A percentile compares a stretch with the other conserved stretches of the same genome.
phyloP scores from a whole-genome alignment of 2,329 filamentous ascomycete species.

The Tolypocladium amazonense region DNA sequence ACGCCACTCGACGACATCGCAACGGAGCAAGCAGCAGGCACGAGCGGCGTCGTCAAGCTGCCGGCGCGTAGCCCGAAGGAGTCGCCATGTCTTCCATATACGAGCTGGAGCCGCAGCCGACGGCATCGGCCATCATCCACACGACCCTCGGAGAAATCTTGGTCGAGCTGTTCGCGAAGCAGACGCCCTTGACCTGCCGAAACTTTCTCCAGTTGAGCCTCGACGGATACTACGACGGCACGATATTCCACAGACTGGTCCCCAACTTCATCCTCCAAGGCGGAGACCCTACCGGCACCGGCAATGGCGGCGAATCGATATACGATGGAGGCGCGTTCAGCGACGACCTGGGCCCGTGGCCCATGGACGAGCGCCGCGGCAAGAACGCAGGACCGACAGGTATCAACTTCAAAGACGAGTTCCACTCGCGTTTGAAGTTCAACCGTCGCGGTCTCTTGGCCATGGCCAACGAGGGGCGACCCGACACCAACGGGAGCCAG shows the following conservation, averaged over 20 bases:
- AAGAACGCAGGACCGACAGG: slow-evolving; percentile 49
- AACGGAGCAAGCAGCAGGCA: neutral
- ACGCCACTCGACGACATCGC: neutral
- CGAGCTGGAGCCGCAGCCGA: slow-evolving; percentile 89
- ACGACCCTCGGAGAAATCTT: slow-evolving; percentile 84
- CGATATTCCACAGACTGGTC: slow-evolving; percentile 86
- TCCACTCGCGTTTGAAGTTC: slow-evolving; percentile 86
- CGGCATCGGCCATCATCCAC: slow-evolving; percentile 81
- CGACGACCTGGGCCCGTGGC: slow-evolving; percentile 62
- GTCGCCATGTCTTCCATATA: slow-evolving; percentile 76
- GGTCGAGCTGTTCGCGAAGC: slow-evolving; percentile 89
- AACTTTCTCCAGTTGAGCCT: slow-evolving; percentile 94
- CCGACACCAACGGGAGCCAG: slow-evolving; percentile 82
- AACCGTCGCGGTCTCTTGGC: slow-evolving; percentile 81
- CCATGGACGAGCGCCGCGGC: slow-evolving; percentile 54
- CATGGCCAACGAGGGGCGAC: slow-evolving; percentile 83
- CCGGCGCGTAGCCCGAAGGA: neutral
- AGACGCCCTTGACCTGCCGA: slow-evolving; percentile 80
- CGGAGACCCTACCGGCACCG: slow-evolving; percentile 87
- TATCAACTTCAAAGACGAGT: slow-evolving; percentile 67
- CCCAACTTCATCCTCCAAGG: slow-evolving; percentile 91
- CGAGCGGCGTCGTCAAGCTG: neutral
- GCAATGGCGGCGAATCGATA: slow-evolving; percentile 83
- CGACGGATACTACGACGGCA: slow-evolving; percentile 90
- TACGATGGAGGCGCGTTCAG: slow-evolving; percentile 74